These are phyloP conservation scores for Huiozyma sinensis DNA, from an alignment of 805 yeast genomes.

Conservation along the genomic window DNA sequence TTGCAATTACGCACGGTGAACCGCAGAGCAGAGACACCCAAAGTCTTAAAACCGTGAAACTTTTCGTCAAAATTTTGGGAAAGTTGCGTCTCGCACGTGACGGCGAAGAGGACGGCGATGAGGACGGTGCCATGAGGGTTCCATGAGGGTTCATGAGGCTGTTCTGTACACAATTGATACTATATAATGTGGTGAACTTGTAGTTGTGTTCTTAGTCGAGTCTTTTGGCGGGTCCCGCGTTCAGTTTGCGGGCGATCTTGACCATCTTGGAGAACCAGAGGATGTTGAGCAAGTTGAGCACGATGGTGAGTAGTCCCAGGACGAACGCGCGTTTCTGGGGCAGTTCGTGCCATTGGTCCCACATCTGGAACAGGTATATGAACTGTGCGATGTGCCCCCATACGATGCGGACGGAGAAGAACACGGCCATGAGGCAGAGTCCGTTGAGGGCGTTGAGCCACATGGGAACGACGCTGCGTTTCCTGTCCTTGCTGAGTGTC, in stretches of 20 bases:
- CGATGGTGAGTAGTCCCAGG: constrained; percentile 27
- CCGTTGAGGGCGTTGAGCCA: constrained; percentile 59
- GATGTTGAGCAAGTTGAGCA: constrained; percentile 59
- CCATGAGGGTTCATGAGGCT: too few relatives aligned
- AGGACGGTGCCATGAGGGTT: too few relatives aligned
- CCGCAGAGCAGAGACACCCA: too few relatives aligned
- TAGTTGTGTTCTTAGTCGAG: too few relatives aligned
- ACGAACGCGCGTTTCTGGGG: constrained; percentile 30
- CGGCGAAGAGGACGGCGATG: too few relatives aligned
- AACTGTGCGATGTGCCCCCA: constrained; percentile 80
- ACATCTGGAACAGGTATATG: constrained; percentile 39
- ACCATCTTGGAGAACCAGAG: constrained; percentile 89
- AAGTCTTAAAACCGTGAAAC: too few relatives aligned
- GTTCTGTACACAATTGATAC: too few relatives aligned
- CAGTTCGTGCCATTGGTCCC: constrained; percentile 32
- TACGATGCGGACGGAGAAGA: constrained; percentile 66
- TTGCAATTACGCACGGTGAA: too few relatives aligned
- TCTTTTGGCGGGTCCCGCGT: not conserved
- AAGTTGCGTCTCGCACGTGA: too few relatives aligned
- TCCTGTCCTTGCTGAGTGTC: constrained; percentile 55
- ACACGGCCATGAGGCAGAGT: constrained; percentile 49
- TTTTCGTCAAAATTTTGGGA: too few relatives aligned
- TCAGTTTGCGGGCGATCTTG: constrained; percentile 49
- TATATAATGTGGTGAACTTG: too few relatives aligned
- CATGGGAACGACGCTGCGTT: constrained; percentile 34